phyloP scores from a whole-genome alignment of 192 early-diverging fungal genomes.

The Entomortierella lignicola region DNA sequence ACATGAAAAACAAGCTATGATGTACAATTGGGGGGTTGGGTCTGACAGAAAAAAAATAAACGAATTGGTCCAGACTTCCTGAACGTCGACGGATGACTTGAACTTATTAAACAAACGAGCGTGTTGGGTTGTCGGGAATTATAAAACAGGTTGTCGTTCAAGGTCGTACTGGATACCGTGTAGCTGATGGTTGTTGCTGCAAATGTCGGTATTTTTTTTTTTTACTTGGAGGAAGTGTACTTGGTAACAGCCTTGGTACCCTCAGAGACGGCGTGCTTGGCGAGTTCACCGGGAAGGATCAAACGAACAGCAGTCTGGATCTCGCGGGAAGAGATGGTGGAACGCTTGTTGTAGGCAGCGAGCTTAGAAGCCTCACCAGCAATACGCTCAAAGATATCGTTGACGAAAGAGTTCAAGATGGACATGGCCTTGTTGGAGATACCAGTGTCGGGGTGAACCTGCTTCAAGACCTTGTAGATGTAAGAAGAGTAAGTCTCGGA shows the following conservation, averaged over 20 bases:
- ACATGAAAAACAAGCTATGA: slow-evolving; percentile 49
- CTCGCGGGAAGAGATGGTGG: slow-evolving; percentile 96
- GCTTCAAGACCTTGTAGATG: slow-evolving; percentile 98
- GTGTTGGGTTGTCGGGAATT: slow-evolving; percentile 22
- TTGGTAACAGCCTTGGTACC: slow-evolving; percentile 98
- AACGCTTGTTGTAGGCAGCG: slow-evolving; percentile 95
- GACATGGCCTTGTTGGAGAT: slow-evolving; percentile 99
- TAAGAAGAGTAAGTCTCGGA: slow-evolving; percentile 95
- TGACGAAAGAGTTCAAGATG: slow-evolving; percentile 96
- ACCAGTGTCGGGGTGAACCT: slow-evolving; percentile 97
- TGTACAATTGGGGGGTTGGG: slow-evolving; percentile 40
- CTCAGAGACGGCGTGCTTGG: slow-evolving; percentile 98
- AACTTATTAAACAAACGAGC: slow-evolving; percentile 43
- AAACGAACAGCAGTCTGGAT: slow-evolving; percentile 85
- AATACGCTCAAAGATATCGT: slow-evolving; percentile 98
- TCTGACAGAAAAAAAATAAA: slow-evolving; percentile 15
- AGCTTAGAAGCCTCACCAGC: slow-evolving; percentile 87
- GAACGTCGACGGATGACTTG: slow-evolving; percentile 24
- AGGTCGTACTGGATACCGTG: slow-evolving; percentile 12
- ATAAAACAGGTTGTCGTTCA: slow-evolving; percentile 50
- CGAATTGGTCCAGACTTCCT: slow-evolving; percentile 9
- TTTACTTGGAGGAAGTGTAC: slow-evolving; percentile 87
- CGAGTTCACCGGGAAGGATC: slow-evolving; percentile 90
- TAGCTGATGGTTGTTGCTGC: neutral
- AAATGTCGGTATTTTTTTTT: neutral